Conservation (phyloP, 345 rosid species). For the Euclidium syriacum region DNA sequence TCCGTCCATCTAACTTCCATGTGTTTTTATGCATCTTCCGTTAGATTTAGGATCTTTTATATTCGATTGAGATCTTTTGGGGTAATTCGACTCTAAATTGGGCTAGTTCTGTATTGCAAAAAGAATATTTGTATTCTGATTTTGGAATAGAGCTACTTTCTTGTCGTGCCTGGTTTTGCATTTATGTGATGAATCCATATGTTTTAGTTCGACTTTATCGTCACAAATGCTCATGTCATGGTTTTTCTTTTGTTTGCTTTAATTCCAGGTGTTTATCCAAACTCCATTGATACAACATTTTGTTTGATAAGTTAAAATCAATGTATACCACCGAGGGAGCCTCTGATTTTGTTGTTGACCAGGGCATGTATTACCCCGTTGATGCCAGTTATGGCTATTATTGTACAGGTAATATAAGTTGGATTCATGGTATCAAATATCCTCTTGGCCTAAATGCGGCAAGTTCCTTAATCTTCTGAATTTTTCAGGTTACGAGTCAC, state of each 20-base stretch:
- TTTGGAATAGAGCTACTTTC: neutral
- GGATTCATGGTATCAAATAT: neutral
- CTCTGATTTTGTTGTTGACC: slow-evolving; percentile 65
- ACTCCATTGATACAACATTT: slow-evolving; percentile 37
- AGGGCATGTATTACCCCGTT: slow-evolving; percentile 72
- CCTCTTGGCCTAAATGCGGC: slow-evolving; percentile 3
- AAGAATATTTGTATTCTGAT: neutral
- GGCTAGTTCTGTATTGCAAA: neutral
- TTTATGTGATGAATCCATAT: neutral
- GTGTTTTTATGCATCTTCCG: neutral
- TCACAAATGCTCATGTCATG: neutral
- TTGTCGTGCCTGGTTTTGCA: neutral
- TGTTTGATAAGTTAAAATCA: slow-evolving; percentile 42
- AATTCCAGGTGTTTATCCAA: slow-evolving; percentile 43
- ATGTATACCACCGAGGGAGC: slow-evolving; percentile 76
- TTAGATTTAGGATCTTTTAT: neutral
- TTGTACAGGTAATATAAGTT: slow-evolving; percentile 66
- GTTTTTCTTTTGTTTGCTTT: neutral
- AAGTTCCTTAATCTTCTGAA: neutral
- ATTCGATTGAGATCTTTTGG: no score
- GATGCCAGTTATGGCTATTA: slow-evolving; percentile 76
- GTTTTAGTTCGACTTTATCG: neutral
- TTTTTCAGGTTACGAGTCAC: slow-evolving; percentile 71
- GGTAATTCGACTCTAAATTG: neutral
- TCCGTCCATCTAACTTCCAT: neutral